These are phyloP conservation scores for Volvariella surrecta DNA, from an alignment of 1,284 basidiomycete genomes.

Conservation along the genomic window DNA sequence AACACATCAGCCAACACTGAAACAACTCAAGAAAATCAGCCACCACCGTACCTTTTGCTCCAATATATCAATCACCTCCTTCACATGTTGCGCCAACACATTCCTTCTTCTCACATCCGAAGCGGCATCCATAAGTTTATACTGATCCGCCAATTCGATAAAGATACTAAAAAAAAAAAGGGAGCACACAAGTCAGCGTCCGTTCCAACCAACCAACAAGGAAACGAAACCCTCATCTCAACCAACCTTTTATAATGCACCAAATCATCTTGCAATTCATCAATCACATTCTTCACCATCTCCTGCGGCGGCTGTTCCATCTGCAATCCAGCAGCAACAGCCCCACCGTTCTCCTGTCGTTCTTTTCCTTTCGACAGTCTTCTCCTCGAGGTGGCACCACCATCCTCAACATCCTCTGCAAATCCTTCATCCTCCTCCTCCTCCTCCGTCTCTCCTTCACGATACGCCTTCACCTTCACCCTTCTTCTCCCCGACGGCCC, in stretches of 20 bases:
- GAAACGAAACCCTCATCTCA: slow-evolving; percentile 29
- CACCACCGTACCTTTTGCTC: slow-evolving; percentile 67
- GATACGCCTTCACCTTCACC: too few species aligned
- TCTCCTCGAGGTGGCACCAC: slow-evolving; percentile 8
- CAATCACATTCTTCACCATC: slow-evolving; percentile 66
- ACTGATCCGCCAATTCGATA: slow-evolving; percentile 81
- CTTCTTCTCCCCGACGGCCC: slow-evolving; percentile 9
- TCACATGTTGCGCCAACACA: slow-evolving; percentile 75
- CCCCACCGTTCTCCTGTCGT: slow-evolving; percentile 25
- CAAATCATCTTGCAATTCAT: slow-evolving; percentile 87
- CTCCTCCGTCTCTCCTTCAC: slow-evolving; percentile 10
- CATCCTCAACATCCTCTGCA: slow-evolving; percentile 34
- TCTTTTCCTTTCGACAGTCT: slow-evolving; percentile 20
- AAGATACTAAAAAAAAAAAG: slow-evolving; percentile 58
- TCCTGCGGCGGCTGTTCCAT: slow-evolving; percentile 69
- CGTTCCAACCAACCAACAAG: background rate
- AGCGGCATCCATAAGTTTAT: slow-evolving; percentile 78
- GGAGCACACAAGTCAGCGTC: slow-evolving; percentile 6
- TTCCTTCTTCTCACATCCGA: slow-evolving; percentile 75
- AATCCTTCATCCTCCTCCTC: slow-evolving; percentile 40
- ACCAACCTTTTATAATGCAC: slow-evolving; percentile 86
- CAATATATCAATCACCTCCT: slow-evolving; percentile 82
- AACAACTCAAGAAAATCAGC: background rate
- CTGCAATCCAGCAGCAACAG: background rate
- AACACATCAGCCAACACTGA: slow-evolving; percentile 1